Evolutionary conservation across 805 yeast genomes (phyloP), one percentile per base, ranked within the genome.

Genomic region (Wickerhamiella vanderwaltii): DNA sequence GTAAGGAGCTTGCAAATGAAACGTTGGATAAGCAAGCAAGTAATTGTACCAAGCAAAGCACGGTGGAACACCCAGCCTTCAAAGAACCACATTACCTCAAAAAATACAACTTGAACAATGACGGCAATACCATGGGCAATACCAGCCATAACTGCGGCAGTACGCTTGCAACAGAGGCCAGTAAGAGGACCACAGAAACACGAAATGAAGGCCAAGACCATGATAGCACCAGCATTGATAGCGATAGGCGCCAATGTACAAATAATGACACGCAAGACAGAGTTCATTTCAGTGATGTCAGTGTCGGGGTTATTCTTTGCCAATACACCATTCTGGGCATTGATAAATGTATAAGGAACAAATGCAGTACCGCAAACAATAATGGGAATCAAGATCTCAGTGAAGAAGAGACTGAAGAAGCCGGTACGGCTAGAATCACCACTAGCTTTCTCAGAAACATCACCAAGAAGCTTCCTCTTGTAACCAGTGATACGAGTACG

Each of bases 111-210:
- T 68, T 88, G 93, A 50, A 85, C 68, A 54, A 93, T 62, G 42
- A 93, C 96, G 13, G 96, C 86, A 55, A 84, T 69, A 66, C 95
- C 96, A 59, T 91, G 98, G 16, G 97, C 95, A 60, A 91, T 65
- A 56, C 84, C 95, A 29, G 99, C 99, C 66, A 77, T 77, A 30
- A 85, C 94, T 9, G 95, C 79, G 66, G 95, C 94, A 39, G 96
- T 87, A 71, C 82, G 80, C 75, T 87, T 87, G 69, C 97, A 88
- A 66, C 98, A 88, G 67, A 87, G 63, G 45, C 91, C 91, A 50
- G 88, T 75, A 59, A 88, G 55, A 53, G 99, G 98, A 62, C 99
- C 99, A 22, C 95, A 84, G 72, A 96, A 91, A 67, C 98, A 91
- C 12, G 96, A 82, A 64, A 87, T 59, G 54, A 75, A 85, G 54